phyloP scores from a whole-genome alignment of 2,329 filamentous ascomycete species.

The Aspergillus udagawae region DNA sequence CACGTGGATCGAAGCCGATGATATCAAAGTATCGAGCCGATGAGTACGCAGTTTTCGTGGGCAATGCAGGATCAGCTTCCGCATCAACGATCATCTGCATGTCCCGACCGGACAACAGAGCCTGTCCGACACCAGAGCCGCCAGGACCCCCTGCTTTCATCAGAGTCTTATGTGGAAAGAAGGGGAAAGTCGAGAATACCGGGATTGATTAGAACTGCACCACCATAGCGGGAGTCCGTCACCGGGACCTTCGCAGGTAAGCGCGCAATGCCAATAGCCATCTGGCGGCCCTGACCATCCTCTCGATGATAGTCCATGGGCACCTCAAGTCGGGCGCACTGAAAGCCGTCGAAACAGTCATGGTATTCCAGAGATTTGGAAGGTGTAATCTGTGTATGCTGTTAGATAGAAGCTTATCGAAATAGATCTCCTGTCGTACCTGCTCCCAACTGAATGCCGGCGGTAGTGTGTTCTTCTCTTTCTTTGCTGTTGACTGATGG shows the following conservation, averaged over 20 bases:
- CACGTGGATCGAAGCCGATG: conserved; percentile 44
- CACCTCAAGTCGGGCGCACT: conserved; percentile 48
- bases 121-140: conserved; percentile 38
- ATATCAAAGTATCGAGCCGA: conserved; percentile 36
- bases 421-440: conserved; percentile 3
- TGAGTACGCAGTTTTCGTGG: background rate
- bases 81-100: conserved; percentile 39
- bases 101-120: conserved; percentile 28
- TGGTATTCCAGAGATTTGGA: conserved; percentile 31
- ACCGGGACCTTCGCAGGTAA: conserved; percentile 42
- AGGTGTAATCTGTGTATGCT: conserved; percentile 19
- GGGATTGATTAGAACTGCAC: conserved; percentile 48
- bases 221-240: conserved; percentile 43
- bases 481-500: background rate
- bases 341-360: conserved; percentile 43
- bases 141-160: conserved; percentile 39
- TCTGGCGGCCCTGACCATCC: conserved; percentile 28
- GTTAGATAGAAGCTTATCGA: background rate
- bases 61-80: conserved; percentile 16
- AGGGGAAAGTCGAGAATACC: conserved; percentile 16
- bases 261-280: conserved; percentile 45
- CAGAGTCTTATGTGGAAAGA: background rate
- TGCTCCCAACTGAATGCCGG: conserved; percentile 11
- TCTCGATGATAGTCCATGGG: conserved; percentile 46
- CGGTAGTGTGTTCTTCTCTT: background rate